Evolutionary conservation across 2,329 filamentous ascomycete species (phyloP), one percentile per base, ranked within the genome.

Genomic region (Coniochaeta sp.): DNA sequence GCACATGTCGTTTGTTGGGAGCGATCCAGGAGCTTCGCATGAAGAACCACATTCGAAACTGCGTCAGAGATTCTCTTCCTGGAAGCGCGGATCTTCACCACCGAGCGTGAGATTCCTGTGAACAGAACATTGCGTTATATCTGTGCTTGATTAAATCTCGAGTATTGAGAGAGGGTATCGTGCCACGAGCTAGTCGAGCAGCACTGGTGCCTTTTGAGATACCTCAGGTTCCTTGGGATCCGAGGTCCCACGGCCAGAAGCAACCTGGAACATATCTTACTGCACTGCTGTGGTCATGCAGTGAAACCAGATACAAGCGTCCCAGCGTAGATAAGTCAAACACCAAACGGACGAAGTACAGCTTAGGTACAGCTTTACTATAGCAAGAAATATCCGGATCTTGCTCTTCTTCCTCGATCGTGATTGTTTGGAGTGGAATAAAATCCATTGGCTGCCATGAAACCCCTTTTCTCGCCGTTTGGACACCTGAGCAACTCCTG

Each of bases 401-500:
- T 19, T n/a, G 16, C 38, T 43, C 16, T 43, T 43, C 38, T 3
- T 43, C 34, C 28, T 31, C 38, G 38, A 43, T 47, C 43, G 43
- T 47, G 43, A 47, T 47, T 40, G 43, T 47, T 47, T 22, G 43
- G 7, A 24, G 43, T 24, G 7, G 16, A 22, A 36, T 12, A 6
- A 6, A 24, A 47, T 47, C 8, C 24, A 52, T 52, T 52, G 47
- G 47, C 11, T 28, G 47, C 26, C 47, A 24, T 26, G 47, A 52
- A 26, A 12, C 47, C 47, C 47, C 47, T 52, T 52, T 52, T 52
- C 14, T 52, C 26, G 47, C 47, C 26, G 47, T 52, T 52, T 52
- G 47, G 47, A 28, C 47, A 52, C 47, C 47, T 52, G 47, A 52
- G 54, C 52, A 55, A 16, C 54, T 38, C 54, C 54, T 19, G 54